Evolutionary conservation across 2,329 filamentous ascomycete species (phyloP), one percentile per base, ranked within the genome.

Genomic region (Epichloe bromicola): DNA sequence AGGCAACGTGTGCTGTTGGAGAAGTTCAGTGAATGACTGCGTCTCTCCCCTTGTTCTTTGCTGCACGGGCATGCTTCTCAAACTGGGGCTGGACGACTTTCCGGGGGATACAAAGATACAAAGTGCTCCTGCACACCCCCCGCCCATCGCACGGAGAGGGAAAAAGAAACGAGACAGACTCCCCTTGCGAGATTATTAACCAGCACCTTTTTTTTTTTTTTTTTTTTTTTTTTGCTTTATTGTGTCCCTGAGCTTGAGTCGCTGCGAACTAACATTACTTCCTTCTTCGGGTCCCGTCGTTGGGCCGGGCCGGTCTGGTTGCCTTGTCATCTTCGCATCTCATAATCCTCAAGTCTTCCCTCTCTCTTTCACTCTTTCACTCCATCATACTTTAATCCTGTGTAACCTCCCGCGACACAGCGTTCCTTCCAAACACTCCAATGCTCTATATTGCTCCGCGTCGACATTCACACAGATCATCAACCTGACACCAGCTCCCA

Each of bases 141-240:
- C 45, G 49, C 49, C n/a, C 49, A 46, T 52, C 20, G 37, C n/a
- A 46, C 48, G 40, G 49, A 46, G 49, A 51, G 52, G 49, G 46
- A 53, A 53, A 53, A 53, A 51, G 52, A 53, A 53, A 53, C 48
- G 51, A 46, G 33, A 47, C 46, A 45, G 33, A 44, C 30, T 49
- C 39, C 38, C 38, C 51, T 46, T 34, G 42, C 30, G 42, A 46
- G 39, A 52, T 49, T 45, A 52, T 49, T 45, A 30, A 33, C 33
- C 10, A 38, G 42, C 23, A 41, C 41, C 38, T 26, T 19, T 46
- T 43, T 39, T 19, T 46, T 43, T 8, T 8, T 8, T 30, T 30
- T 30, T 26, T 39, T 19, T 46, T 38, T 34, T 11, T 41, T 43
- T 30, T 10, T 30, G 26, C 26, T 36, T 34, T 19, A 34, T 51